These are phyloP conservation scores for Xylaria sp. DNA, from an alignment of 2,329 filamentous ascomycete genomes.

Conservation along the genomic window DNA sequence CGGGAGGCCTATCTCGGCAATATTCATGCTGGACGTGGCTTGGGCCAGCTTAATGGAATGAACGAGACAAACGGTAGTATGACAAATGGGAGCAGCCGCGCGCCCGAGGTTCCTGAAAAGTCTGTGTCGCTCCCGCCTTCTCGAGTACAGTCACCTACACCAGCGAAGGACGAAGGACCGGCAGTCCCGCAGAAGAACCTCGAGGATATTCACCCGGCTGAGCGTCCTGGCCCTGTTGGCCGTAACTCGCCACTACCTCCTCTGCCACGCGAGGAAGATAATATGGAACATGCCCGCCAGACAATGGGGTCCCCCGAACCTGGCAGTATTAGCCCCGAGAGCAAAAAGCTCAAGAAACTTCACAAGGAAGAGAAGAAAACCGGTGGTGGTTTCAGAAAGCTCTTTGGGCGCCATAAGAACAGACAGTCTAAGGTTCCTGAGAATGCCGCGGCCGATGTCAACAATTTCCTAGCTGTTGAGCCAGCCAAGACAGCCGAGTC, in stretches of 20 bases:
- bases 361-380: constrained; percentile 61
- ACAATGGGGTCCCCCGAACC: constrained; percentile 56
- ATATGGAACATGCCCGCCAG: constrained; percentile 52
- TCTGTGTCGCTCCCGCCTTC: constrained; percentile 48
- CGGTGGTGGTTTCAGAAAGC: constrained; percentile 65
- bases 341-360: constrained; percentile 63
- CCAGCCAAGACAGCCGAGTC: constrained; percentile 46
- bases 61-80: constrained; percentile 54
- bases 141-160: constrained; percentile 44
- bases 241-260: constrained; percentile 56
- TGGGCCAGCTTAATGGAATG: constrained; percentile 59
- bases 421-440: constrained; percentile 67
- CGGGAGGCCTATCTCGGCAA: constrained; percentile 87
- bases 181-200: constrained; percentile 53
- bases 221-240: constrained; percentile 49
- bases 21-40: constrained; percentile 75
- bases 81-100: constrained; percentile 48
- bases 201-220: constrained; percentile 53
- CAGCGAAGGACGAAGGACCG: constrained; percentile 37
- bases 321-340: constrained; percentile 55
- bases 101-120: constrained; percentile 58
- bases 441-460: constrained; percentile 63
- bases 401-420: constrained; percentile 73
- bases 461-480: constrained; percentile 61
- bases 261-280: constrained; percentile 52